Evolutionary conservation across 371 early-diverging fungal genomes (phyloP), one percentile per base, ranked within the genome.

Genomic region (Lichtheimia ramosa): DNA sequence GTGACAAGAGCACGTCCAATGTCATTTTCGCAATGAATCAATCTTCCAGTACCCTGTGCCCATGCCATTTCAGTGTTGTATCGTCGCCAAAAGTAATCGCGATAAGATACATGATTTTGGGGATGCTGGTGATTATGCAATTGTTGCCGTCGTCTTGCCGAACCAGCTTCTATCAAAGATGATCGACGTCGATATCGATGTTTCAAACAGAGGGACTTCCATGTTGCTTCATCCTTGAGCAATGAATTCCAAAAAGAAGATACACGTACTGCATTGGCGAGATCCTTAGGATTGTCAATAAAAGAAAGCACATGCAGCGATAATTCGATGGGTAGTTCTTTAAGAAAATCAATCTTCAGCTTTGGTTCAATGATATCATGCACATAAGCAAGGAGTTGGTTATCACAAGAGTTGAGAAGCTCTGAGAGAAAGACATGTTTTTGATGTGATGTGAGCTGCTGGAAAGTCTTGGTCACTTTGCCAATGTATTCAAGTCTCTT

Each of bases 1-100:
- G 95, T 95, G 12, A 95, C 93, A 10, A 95, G 86, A 28, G 89
- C 88, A 24, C 74, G 73, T 18, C 85, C 91, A 61, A 91, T 88
- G 4, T 90, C 89, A 25, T 68, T 68, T 3, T 50, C 42, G 51
- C 68, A 68, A 8, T 27, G 28, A 16, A 55, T 51, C 18, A 59
- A 40, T 59, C 79, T 79, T 34, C 80, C 78, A 2, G 56, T 58
- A 16, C 89, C 90, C 27, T 81, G 68, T 14, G 75, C 63, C 92
- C 92, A 92, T 51, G 89, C 88, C 25, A 75, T 75, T 28, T 87
- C 84, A n/a, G 87, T 83, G 55, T 79, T 68, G 68, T 83, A 83
- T 59, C 86, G 82, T 7, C 87, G 74, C 46, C 84, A 79, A 65
- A 85, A 89, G 50, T 89, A 83, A 14, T 73, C 74, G 62, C 87